Base-by-base conservation (phyloP, 1,284 basidiomycete genomes). In the Ustilago vetiveriae region DNA sequence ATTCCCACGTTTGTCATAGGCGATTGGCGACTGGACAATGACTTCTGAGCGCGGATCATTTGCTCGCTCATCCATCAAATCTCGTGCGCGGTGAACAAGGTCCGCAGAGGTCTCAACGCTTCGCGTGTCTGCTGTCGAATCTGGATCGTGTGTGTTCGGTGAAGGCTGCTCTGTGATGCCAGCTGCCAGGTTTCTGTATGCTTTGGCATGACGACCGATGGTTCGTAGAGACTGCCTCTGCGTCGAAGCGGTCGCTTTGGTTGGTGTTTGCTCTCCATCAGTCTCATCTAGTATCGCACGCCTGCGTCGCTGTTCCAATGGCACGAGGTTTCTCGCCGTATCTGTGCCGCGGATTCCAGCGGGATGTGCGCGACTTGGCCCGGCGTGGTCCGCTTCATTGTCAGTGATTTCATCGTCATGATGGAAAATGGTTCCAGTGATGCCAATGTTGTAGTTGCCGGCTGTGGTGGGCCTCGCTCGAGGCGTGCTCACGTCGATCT, bases 401-500 rank as follows among this genome's bases (percentile, higher is more conserved):
- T 68, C 65, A 0, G 65, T 60, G 6, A 68, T 68, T 2, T 56
- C 53, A 21, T 62, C 65, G 37, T 56, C 46, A 37, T 62, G 57
- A 19, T 58, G 65, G 22, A 68, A 68, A 11, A 68, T 57, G 17
- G 65, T 63, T 8, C 65, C 65, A 3, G 65, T 38, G 30, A 68
- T 62, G 32, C 65, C 65, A 29, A 68, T 54, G 32, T 60, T 48
- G 35, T 47, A 57, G 37, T 64, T 65, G 40, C 36, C 45, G 27
- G 45, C 40, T 5, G 57, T 65, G 14, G 51, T 62, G 2, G 68
- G 68, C 1, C 63, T 38, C 2, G 68, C 68, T 23, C 63, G 47
- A 26, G 68, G 68, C 17, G 68, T 71, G 58, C 68, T 71, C 7
- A 71, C 57, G 16, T 71, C 62, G 21, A 56, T 19, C 5, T 71